A percentile compares a stretch with the other conserved stretches of the same genome.
These are phyloP conservation scores for Albizia julibrissin DNA, from an alignment of 306 rosid species.

Conservation along the genomic window DNA sequence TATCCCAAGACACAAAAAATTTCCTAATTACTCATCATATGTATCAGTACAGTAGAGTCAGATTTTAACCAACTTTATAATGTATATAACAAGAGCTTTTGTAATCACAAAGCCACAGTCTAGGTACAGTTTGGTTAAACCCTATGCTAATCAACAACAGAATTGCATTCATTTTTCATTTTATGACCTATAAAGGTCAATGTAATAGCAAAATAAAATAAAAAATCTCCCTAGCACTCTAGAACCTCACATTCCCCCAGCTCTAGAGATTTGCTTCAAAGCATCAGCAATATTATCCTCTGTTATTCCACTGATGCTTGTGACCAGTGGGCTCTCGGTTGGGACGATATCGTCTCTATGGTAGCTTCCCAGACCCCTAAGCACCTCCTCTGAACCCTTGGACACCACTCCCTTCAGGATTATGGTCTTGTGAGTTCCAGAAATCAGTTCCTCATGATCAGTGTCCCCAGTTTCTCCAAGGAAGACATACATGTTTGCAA, in stretches of 20 bases:
- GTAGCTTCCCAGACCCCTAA: constrained; percentile 78
- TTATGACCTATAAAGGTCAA: constrained; percentile 10
- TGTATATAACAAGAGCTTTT: not conserved
- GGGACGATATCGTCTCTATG: constrained; percentile 72
- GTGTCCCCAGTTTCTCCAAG: constrained; percentile 86
- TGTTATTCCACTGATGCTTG: constrained; percentile 27
- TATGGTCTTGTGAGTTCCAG: constrained; percentile 86
- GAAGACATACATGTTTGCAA: constrained; percentile 83
- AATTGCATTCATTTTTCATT: constrained; percentile 35
- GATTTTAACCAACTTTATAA: not conserved
- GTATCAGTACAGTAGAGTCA: not conserved
- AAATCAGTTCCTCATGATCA: constrained; percentile 83
- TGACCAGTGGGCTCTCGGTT: constrained; percentile 59
- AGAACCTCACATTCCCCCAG: constrained; percentile 33
- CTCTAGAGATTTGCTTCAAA: constrained; percentile 40
- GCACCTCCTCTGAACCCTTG: constrained; percentile 52
- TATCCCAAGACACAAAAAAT: not conserved
- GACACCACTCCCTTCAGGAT: constrained; percentile 63
- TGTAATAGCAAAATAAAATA: constrained; percentile 3
- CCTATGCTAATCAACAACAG: not conserved
- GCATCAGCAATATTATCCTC: constrained; percentile 38
- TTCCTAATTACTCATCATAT: not conserved
- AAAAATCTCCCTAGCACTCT: not conserved
- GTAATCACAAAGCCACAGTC: constrained; percentile 9
- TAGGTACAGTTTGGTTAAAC: constrained; percentile 3